Conservation (phyloP, 345 rosid species). For the Camelina sativa region DNA sequence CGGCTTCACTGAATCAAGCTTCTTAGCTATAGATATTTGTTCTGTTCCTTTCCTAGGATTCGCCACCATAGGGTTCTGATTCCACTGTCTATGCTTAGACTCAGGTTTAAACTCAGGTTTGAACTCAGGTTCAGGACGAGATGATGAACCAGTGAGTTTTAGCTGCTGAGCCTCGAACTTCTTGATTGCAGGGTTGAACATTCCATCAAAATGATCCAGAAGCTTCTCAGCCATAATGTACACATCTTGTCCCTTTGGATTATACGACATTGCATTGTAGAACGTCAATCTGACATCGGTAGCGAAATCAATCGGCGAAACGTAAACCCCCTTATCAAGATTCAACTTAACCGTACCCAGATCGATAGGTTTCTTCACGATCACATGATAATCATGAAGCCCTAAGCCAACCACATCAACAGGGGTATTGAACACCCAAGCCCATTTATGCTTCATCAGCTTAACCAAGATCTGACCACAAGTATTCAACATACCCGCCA, state of each 20-base stretch:
- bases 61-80: slow-evolving; percentile 15
- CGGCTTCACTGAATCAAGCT: slow-evolving; percentile 37
- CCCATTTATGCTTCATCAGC: slow-evolving; percentile 73
- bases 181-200: slow-evolving; percentile 50
- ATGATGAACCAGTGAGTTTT: slow-evolving; percentile 23
- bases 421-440: slow-evolving; percentile 65
- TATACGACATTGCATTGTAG: slow-evolving; percentile 72
- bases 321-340: slow-evolving; percentile 53
- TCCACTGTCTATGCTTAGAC: slow-evolving; percentile 40
- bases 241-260: slow-evolving; percentile 76
- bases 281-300: slow-evolving; percentile 72
- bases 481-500: slow-evolving; percentile 44
- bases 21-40: slow-evolving; percentile 34
- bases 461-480: slow-evolving; percentile 67
- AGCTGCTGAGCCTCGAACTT: slow-evolving; percentile 37
- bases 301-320: slow-evolving; percentile 65
- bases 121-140: slow-evolving; percentile 10
- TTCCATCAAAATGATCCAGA: slow-evolving; percentile 53
- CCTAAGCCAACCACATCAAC: slow-evolving; percentile 68
- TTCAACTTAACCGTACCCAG: slow-evolving; percentile 70
- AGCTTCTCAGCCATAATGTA: slow-evolving; percentile 56
- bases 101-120: slow-evolving; percentile 29
- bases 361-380: slow-evolving; percentile 81
- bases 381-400: slow-evolving; percentile 63
- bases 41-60: slow-evolving; percentile 35